A percentile compares a stretch with the other conserved stretches of the same genome.
Evolutionary conservation across 2,329 filamentous ascomycete genomes (phyloP).

Genomic region (Calonectria pteridis): DNA sequence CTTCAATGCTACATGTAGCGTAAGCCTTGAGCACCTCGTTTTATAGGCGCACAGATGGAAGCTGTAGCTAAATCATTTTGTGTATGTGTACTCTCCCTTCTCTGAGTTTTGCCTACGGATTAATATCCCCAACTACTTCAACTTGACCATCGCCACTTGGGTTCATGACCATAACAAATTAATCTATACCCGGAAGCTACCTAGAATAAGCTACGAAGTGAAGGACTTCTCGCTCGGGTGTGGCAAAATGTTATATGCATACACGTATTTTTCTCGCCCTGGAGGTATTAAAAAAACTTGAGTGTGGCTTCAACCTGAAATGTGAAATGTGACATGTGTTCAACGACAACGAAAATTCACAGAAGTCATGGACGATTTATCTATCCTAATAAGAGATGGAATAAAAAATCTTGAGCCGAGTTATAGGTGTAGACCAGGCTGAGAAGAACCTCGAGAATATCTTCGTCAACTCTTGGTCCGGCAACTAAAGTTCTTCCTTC

Average conservation of each 20-base stretch:
- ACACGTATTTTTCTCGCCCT: not conserved
- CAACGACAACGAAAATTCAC: not conserved
- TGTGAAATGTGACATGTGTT: not conserved
- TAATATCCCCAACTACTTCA: not conserved
- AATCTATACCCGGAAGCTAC: not conserved
- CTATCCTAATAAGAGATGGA: not conserved
- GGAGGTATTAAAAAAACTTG: too few species aligned
- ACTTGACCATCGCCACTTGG: not conserved
- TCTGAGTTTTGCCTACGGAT: too few species aligned
- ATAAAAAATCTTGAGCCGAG: not conserved
- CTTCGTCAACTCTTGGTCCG: not conserved
- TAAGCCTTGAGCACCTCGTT: too few species aligned
- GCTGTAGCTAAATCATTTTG: too few species aligned
- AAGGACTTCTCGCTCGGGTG: not conserved
- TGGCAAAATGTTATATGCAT: not conserved
- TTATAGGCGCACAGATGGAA: too few species aligned
- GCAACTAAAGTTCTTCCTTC: constrained; percentile 43
- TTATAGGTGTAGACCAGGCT: not conserved
- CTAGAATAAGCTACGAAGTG: not conserved
- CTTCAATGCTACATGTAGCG: too few species aligned
- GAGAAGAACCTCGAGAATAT: not conserved
- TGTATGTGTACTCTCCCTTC: too few species aligned
- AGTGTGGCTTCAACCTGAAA: not conserved
- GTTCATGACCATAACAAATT: not conserved
- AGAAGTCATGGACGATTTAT: not conserved